These are phyloP conservation scores for Ogataea nonfermentans DNA, from an alignment of 805 yeast species.

Conservation along the genomic window DNA sequence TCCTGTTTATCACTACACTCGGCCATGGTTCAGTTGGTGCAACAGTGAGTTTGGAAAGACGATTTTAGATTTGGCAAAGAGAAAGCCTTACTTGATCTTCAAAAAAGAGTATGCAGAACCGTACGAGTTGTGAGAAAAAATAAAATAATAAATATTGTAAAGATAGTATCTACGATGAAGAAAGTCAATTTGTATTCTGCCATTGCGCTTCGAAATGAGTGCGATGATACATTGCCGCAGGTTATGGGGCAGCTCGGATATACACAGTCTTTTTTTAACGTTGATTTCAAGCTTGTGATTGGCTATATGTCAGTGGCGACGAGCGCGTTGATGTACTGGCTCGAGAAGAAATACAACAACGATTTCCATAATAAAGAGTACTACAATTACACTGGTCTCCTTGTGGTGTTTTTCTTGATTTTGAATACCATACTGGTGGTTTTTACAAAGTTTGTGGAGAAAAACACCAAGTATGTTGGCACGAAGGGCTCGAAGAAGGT, in stretches of 20 bases:
- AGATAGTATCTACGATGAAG: slow-evolving; percentile 11
- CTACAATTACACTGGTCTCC: slow-evolving; percentile 34
- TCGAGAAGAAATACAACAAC: slow-evolving; percentile 46
- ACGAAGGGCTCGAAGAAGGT: slow-evolving; percentile 36
- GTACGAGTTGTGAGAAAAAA: slow-evolving; percentile 14
- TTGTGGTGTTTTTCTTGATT: slow-evolving; percentile 39
- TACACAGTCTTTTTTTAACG: slow-evolving; percentile 43
- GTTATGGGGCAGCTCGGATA: slow-evolving; percentile 45
- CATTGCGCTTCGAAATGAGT: slow-evolving; percentile 44
- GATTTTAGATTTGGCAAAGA: slow-evolving; percentile 67
- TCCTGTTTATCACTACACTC: slow-evolving; percentile 53
- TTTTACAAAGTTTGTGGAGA: slow-evolving; percentile 36
- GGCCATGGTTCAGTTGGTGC: slow-evolving; percentile 96
- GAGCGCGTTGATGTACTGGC: slow-evolving; percentile 45
- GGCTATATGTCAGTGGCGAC: slow-evolving; percentile 47
- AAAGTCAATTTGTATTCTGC: slow-evolving; percentile 42
- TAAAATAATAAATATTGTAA: slow-evolving; percentile 8
- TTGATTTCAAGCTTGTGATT: slow-evolving; percentile 47
- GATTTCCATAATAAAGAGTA: slow-evolving; percentile 40
- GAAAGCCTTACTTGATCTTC: slow-evolving; percentile 73
- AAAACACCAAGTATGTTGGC: slow-evolving; percentile 49
- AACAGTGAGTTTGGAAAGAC: slow-evolving; percentile 89
- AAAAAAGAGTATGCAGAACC: slow-evolving; percentile 35
- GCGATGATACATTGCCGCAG: slow-evolving; percentile 47
- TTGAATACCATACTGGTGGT: slow-evolving; percentile 37